Conservation (phyloP, 129 eudicot genomes). For the Logfia minima region DNA sequence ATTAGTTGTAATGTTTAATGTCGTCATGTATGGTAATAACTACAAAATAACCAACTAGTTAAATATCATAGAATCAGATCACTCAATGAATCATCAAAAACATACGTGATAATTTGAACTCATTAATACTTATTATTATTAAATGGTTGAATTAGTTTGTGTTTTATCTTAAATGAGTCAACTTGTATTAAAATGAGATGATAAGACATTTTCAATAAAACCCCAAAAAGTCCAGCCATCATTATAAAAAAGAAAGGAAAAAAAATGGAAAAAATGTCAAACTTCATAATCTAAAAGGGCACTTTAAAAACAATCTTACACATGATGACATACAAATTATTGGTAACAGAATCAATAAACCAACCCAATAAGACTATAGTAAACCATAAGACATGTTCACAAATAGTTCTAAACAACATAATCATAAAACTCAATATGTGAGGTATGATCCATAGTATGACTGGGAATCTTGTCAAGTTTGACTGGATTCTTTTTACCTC, state of each 20-base stretch:
- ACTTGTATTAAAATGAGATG: background rate
- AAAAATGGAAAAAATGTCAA: background rate
- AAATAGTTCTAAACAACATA: slow-evolving; percentile 61
- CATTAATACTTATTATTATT: no score
- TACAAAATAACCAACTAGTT: no score
- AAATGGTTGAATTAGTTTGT: no score
- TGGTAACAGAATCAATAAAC: background rate
- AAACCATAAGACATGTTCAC: background rate
- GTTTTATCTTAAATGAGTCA: background rate
- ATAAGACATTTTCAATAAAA: background rate
- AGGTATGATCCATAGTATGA: slow-evolving; percentile 93
- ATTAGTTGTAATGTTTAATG: no score
- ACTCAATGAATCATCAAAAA: no score
- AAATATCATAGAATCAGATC: no score
- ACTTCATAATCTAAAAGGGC: background rate
- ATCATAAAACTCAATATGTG: slow-evolving; percentile 86
- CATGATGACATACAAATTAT: background rate
- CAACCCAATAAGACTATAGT: background rate
- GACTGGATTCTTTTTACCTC: slow-evolving; percentile 77
- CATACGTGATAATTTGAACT: no score
- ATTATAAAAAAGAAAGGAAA: no score
- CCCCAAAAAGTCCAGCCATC: background rate
- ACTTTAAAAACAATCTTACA: background rate
- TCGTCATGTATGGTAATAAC: no score
- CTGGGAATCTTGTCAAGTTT: slow-evolving; percentile 77